These are phyloP conservation scores for Eucalyptus pumila DNA, from an alignment of 345 rosid genomes.

Conservation along the genomic window DNA sequence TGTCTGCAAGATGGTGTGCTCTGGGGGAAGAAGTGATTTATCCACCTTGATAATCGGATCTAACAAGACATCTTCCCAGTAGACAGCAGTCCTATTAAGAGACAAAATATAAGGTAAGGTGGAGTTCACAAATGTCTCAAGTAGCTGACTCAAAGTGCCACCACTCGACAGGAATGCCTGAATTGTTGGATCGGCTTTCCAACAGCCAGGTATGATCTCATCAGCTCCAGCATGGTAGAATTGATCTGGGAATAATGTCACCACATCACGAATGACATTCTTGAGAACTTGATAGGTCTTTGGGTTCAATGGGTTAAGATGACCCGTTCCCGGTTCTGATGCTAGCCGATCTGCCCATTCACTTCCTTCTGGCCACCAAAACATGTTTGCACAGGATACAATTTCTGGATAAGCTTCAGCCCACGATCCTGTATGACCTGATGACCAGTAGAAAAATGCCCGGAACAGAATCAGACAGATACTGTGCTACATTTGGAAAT, in stretches of 20 bases:
- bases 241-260: slow-evolving; percentile 49
- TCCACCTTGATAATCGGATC: slow-evolving; percentile 36
- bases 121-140: slow-evolving; percentile 42
- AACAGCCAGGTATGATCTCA: slow-evolving; percentile 69
- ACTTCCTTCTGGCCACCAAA: slow-evolving; percentile 64
- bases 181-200: slow-evolving; percentile 62
- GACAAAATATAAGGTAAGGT: slow-evolving; percentile 60
- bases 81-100: slow-evolving; percentile 59
- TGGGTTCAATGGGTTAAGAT: slow-evolving; percentile 66
- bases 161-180: slow-evolving; percentile 41
- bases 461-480: background rate
- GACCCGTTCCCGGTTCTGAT: slow-evolving; percentile 83
- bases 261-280: slow-evolving; percentile 40
- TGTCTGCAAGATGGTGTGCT: slow-evolving; percentile 64
- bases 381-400: slow-evolving; percentile 76
- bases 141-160: slow-evolving; percentile 60
- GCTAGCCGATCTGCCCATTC: slow-evolving; percentile 54
- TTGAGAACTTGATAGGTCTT: slow-evolving; percentile 59
- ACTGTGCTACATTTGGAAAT: background rate
- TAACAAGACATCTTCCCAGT: slow-evolving; percentile 77
- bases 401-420: slow-evolving; percentile 76
- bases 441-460: background rate
- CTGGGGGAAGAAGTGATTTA: slow-evolving; percentile 35
- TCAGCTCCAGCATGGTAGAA: slow-evolving; percentile 76
- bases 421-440: slow-evolving; percentile 85